Evolutionary conservation across 495 filamentous ascomycete species (phyloP), one percentile per base, ranked within the genome.

Genomic region (Entonaema liquescens): DNA sequence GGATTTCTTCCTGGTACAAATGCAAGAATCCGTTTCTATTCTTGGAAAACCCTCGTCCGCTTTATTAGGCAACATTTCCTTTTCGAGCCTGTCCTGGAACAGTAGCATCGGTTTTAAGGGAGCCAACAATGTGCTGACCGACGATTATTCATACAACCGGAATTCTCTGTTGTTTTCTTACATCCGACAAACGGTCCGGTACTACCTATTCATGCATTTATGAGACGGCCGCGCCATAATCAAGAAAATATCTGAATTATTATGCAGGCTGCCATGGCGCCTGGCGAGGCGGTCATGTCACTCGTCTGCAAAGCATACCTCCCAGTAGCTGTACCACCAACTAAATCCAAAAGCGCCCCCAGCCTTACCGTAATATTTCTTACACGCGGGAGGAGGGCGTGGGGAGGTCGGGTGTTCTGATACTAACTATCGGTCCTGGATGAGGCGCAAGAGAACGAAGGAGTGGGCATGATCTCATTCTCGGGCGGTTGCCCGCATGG

Each of bases 1-100:
- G 70, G 65, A 68, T 68, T 65, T 47, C 35, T 47, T 58, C 38
- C 70, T 68, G 59, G 65, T 55, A 33, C 26, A 62, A 26, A 19
- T 61, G 35, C 61, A 28, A 53, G 35, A 44, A 65, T 62, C 65
- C 61, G 70, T 59, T 73, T 65, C 70, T 73, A 73, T 73, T 73
- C 65, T 73, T 73, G 62, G 70, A 68, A 38, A 58, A 17, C 28
- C 23, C 38, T 58, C n/a, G 57, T 58, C 50, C 13, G 40, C 23
- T 68, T 61, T 13, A 53, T 40, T 63, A 59, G 47, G 29, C 15
- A 33, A 65, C 49, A 53, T 54, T 72, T 68, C 65, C 61, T 53
- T 47, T 64, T 73, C 36, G 15, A 68, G 70, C 26, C 19, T 61
- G 3, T 57, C 64, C 60, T 68, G 70, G 38, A 72, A 73, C 61